Evolutionary conservation across 257 asterid genomes (phyloP).

Genomic region (Solanum dulcamara): DNA sequence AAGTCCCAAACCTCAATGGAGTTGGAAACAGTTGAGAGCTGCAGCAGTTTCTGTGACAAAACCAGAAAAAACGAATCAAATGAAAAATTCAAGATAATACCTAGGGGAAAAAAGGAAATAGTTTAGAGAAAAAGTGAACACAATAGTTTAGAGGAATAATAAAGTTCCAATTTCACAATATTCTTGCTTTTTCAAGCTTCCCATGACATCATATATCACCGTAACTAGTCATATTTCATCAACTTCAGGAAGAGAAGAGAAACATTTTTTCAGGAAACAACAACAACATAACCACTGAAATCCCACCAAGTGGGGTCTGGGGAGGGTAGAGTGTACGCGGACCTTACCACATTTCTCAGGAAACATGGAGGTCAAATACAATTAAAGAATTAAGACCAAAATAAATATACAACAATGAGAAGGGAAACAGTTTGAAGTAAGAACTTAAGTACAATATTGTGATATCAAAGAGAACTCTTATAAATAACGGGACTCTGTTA

Average conservation of each 20-base stretch:
- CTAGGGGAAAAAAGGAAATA: not conserved
- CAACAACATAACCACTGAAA: too few relatives aligned
- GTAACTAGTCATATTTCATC: not conserved
- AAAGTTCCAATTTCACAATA: not conserved
- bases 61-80: not conserved
- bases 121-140: not conserved
- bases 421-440: not conserved
- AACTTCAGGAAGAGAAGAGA: not conserved
- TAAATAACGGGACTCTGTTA: not conserved
- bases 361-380: not conserved
- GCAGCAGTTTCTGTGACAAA: conserved; percentile 67
- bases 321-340: too few relatives aligned
- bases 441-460: not conserved
- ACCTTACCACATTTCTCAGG: not conserved
- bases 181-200: not conserved
- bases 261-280: not conserved
- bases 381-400: not conserved
- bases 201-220: not conserved
- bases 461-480: not conserved
- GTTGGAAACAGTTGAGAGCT: conserved; percentile 74
- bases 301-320: too few relatives aligned
- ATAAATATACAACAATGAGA: not conserved
- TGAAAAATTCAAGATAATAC: not conserved
- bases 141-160: not conserved
- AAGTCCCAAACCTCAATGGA: conserved; percentile 99